phyloP scores from a whole-genome alignment of 176 grass and related monocot genomes.

The Eragrostis nindensis region DNA sequence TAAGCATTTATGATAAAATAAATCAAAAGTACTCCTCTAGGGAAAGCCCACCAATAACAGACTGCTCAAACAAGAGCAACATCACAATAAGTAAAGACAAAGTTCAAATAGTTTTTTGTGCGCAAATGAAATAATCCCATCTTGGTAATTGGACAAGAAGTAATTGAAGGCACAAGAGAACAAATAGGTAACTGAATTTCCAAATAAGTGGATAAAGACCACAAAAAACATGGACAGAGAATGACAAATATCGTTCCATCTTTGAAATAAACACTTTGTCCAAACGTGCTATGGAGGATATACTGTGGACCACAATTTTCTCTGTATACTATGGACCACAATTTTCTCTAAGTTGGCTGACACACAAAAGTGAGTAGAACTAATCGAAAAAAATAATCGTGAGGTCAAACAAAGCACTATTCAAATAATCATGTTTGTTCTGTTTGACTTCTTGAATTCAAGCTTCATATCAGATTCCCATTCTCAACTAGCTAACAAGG shows the following conservation, averaged over 20 bases:
- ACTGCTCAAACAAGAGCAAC: slow-evolving; percentile 5
- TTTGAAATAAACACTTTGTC: slow-evolving; percentile 35
- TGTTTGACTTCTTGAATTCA: background rate
- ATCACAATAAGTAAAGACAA: background rate
- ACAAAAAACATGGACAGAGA: background rate
- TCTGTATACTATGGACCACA: background rate
- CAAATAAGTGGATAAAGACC: slow-evolving; percentile 11
- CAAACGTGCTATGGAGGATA: slow-evolving; percentile 17
- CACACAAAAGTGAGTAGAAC: background rate
- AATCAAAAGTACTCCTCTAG: background rate
- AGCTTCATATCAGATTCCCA: background rate
- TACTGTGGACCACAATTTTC: background rate
- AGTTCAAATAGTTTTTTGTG: background rate
- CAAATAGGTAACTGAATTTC: background rate
- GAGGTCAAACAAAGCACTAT: background rate
- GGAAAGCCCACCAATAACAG: background rate
- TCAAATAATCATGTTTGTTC: slow-evolving; percentile 2
- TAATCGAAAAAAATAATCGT: background rate
- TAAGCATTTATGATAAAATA: slow-evolving; percentile 17
- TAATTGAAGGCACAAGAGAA: background rate
- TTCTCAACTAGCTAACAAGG: background rate
- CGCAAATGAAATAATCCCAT: background rate
- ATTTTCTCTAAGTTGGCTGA: slow-evolving; percentile 17
- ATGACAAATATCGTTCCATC: slow-evolving; percentile 27
- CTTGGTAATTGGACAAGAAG: slow-evolving; percentile 20